Conservation (phyloP, 768 basidiomycete species). For the Grammothele lineata region DNA sequence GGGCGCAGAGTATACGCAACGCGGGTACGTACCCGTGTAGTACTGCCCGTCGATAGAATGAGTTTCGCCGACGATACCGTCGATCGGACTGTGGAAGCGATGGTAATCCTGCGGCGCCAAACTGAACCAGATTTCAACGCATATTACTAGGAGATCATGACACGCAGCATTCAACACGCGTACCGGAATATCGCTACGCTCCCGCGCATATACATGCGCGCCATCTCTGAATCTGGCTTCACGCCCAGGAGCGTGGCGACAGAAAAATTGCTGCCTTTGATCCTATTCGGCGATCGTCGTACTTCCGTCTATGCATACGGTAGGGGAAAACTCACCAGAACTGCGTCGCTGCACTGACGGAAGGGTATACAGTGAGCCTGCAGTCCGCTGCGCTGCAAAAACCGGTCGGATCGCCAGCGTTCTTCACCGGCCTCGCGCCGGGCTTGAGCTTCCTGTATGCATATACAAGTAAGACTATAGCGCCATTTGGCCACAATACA, state of each 20-base stretch:
- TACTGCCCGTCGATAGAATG: slow-evolving; percentile 51
- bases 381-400: slow-evolving; percentile 74
- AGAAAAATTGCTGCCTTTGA: slow-evolving; percentile 72
- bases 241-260: slow-evolving; percentile 54
- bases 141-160: too few relatives aligned
- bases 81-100: slow-evolving; percentile 70
- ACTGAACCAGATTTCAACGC: slow-evolving; percentile 4
- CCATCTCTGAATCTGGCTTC: slow-evolving; percentile 36
- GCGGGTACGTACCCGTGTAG: too few relatives aligned
- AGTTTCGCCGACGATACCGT: slow-evolving; percentile 44
- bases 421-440: slow-evolving; percentile 57
- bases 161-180: too few relatives aligned
- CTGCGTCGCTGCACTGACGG: slow-evolving; percentile 52
- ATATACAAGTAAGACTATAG: too few relatives aligned
- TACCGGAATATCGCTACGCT: slow-evolving; percentile 62
- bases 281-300: too few relatives aligned
- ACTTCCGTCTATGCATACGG: too few relatives aligned
- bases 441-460: slow-evolving; percentile 47
- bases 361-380: slow-evolving; percentile 64
- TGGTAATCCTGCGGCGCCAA: slow-evolving; percentile 83
- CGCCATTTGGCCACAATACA: background rate
- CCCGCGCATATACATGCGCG: slow-evolving; percentile 37
- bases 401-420: slow-evolving; percentile 43
- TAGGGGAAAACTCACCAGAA: slow-evolving; percentile 59
- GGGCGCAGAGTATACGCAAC: too few relatives aligned